Conservation (phyloP, 371 early-diverging fungal species). For the Mortierella sp. region DNA sequence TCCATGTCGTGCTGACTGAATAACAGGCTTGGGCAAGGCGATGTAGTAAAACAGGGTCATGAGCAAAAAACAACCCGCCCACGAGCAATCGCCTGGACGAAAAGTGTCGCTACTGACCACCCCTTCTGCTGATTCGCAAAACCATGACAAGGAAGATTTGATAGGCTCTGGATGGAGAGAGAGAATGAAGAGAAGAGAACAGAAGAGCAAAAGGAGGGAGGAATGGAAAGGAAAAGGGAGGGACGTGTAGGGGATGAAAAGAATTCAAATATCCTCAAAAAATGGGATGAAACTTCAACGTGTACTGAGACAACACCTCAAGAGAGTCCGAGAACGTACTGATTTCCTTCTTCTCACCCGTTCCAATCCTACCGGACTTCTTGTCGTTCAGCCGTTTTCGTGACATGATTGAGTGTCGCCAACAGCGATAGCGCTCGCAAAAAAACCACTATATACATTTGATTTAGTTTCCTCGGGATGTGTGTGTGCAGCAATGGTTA, state of each 20-base stretch:
- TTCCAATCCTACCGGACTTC: no score
- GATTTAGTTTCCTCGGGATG: no score
- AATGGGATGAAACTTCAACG: not conserved
- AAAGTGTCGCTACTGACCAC: conserved; percentile 2
- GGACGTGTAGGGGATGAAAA: not conserved
- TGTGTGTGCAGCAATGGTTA: no score
- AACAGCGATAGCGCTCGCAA: no score
- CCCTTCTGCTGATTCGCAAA: conserved; percentile 8
- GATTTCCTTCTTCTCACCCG: no score
- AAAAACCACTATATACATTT: no score
- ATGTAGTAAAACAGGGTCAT: conserved; percentile 24
- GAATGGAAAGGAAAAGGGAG: not conserved
- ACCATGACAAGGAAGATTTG: conserved; percentile 14
- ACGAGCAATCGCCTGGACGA: conserved; percentile 17
- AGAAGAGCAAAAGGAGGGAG: not conserved
- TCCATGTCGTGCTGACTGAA: not conserved
- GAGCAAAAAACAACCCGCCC: conserved; percentile 20
- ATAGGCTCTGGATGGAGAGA: not conserved
- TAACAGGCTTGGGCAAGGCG: conserved; percentile 14
- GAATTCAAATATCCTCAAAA: no score
- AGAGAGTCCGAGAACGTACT: no score
- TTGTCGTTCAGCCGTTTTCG: no score
- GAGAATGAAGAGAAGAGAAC: not conserved
- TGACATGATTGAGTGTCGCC: no score
- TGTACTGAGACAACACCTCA: no score